Percentiles rank a stretch among this genome's conserved stretches.
Evolutionary conservation across 2,329 filamentous ascomycete species (phyloP).

Genomic region (Cladorrhinum sp.): DNA sequence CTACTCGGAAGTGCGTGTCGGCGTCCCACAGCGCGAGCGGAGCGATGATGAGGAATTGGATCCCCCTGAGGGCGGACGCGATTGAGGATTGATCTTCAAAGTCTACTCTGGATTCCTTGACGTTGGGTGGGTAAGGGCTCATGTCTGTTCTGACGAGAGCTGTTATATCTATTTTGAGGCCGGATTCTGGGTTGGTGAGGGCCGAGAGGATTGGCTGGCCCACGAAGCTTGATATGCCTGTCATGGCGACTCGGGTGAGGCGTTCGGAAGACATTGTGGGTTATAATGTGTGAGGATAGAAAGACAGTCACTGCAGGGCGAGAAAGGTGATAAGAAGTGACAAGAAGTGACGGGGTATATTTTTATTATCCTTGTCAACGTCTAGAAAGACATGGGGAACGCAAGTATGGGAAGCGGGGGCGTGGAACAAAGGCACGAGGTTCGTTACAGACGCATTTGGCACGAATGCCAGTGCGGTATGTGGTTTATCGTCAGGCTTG

Average conservation of each 20-base stretch:
- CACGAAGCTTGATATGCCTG: background rate
- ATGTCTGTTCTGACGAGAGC: constrained; percentile 18
- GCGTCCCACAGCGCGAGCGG: background rate
- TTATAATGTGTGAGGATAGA: no score
- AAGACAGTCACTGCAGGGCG: no score
- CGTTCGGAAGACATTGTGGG: background rate
- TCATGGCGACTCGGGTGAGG: background rate
- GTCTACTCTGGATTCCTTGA: constrained; percentile 15
- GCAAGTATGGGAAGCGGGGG: no score
- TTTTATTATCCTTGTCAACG: no score
- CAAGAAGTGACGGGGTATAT: no score
- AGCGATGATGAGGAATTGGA: constrained; percentile 49
- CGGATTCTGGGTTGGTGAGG: background rate
- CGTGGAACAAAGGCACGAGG: no score
- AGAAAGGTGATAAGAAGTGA: no score
- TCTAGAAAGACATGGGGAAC: no score
- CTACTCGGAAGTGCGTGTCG: constrained; percentile 35
- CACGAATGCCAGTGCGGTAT: no score
- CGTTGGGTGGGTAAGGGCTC: constrained; percentile 6
- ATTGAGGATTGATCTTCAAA: constrained; percentile 16
- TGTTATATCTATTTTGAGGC: constrained; percentile 4
- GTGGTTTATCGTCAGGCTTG: no score
- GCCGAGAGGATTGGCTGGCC: background rate
- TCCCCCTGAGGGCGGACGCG: constrained; percentile 14
- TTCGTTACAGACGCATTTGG: no score